phyloP scores from a whole-genome alignment of 129 eudicot genomes.

The Flaveria bidentis region DNA sequence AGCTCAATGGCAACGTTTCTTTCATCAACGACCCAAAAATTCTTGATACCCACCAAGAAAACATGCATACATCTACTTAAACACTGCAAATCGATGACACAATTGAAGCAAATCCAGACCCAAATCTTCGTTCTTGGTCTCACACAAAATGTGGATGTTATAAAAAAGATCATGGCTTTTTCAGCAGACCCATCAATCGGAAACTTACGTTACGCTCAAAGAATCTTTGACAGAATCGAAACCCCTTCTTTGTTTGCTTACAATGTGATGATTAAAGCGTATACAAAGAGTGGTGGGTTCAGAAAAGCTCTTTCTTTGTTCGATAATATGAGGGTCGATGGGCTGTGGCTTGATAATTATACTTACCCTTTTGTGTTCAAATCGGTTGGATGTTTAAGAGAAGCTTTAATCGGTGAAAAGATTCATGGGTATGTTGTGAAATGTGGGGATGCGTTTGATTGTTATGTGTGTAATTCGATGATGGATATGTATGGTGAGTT shows the following conservation, averaged over 20 bases:
- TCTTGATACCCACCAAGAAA: slow-evolving; percentile 39
- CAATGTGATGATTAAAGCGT: slow-evolving; percentile 64
- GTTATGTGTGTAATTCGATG: slow-evolving; percentile 61
- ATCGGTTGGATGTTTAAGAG: slow-evolving; percentile 45
- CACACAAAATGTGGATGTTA: slow-evolving; percentile 44
- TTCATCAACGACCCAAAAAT: slow-evolving; percentile 24
- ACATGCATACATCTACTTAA: slow-evolving; percentile 61
- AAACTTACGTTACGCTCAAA: slow-evolving; percentile 49
- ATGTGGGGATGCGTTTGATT: slow-evolving; percentile 56
- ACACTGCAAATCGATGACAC: slow-evolving; percentile 55
- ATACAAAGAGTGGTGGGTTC: slow-evolving; percentile 36
- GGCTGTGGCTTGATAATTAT: slow-evolving; percentile 59
- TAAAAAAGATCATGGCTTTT: slow-evolving; percentile 59
- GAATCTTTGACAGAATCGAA: slow-evolving; percentile 41
- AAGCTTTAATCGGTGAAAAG: slow-evolving; percentile 45
- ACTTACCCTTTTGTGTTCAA: slow-evolving; percentile 74
- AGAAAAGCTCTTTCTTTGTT: slow-evolving; percentile 42
- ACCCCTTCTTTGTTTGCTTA: slow-evolving; percentile 50
- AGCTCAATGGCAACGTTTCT: background rate
- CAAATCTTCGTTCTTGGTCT: slow-evolving; percentile 51
- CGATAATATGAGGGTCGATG: slow-evolving; percentile 47
- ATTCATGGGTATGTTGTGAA: slow-evolving; percentile 66
- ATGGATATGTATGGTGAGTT: slow-evolving; percentile 60
- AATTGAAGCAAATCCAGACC: slow-evolving; percentile 68
- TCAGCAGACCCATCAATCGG: slow-evolving; percentile 25